phyloP scores from a whole-genome alignment of 352 stramenopile species.

The Globisporangium viniferum region DNA sequence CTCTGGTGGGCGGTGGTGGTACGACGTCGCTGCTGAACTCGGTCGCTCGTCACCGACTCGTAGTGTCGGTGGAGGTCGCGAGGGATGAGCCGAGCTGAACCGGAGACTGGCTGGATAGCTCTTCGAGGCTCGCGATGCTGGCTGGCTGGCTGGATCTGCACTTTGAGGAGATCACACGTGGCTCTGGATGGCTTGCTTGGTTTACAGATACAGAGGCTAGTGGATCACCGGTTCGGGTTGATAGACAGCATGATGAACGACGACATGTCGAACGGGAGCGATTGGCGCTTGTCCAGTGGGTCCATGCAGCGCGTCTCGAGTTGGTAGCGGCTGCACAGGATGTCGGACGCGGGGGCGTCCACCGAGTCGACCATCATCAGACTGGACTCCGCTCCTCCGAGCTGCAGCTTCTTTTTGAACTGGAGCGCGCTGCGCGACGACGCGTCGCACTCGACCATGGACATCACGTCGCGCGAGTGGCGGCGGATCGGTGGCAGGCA shows the following conservation, averaged over 20 bases:
- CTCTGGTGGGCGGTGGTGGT: background rate
- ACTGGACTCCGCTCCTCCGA: background rate
- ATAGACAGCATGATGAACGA: conserved; percentile 15
- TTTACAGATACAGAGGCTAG: background rate
- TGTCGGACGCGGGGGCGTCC: conserved; percentile 7
- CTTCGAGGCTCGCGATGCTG: background rate
- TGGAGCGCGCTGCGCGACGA: conserved; percentile 9
- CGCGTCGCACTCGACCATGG: conserved; percentile 13
- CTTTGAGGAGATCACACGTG: background rate
- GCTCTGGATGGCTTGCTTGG: background rate
- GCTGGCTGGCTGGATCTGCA: background rate
- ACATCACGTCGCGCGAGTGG: conserved; percentile 13
- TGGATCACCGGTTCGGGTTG: conserved; percentile 17
- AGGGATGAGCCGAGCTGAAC: background rate
- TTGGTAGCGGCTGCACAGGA: conserved; percentile 10
- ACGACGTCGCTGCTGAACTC: background rate
- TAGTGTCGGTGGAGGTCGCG: background rate
- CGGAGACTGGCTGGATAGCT: background rate
- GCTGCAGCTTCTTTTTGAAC: conserved; percentile 21
- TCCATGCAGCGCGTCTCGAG: conserved; percentile 15
- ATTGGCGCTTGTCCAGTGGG: conserved; percentile 11
- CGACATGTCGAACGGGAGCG: conserved; percentile 15
- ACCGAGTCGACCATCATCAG: background rate
- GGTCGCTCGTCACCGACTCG: background rate
- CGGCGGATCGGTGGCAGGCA: conserved; percentile 18